These are phyloP conservation scores for Bromus sterilis DNA, from an alignment of 176 grass and related monocot species.

Conservation along the genomic window DNA sequence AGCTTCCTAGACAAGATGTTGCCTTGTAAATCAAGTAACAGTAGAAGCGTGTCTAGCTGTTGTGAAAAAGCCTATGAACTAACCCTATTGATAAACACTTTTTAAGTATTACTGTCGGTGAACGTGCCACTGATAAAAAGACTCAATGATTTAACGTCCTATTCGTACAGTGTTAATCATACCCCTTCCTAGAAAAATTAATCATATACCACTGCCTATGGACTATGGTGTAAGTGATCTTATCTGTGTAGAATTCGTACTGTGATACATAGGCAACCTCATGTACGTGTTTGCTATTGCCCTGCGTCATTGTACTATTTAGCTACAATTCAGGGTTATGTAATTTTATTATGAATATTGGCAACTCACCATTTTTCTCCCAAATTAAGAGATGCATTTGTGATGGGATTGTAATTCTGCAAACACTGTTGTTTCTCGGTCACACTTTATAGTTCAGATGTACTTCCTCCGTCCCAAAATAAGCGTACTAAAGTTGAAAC, in stretches of 20 bases:
- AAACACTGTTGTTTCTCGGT: neutral
- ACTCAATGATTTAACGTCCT: neutral
- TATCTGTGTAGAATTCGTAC: neutral
- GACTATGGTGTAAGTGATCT: neutral
- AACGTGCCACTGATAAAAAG: neutral
- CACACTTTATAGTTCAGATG: neutral
- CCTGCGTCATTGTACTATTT: neutral
- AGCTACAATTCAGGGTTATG: neutral
- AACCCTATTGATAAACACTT: conserved; percentile 11
- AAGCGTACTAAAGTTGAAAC: no score
- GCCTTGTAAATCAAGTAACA: conserved; percentile 29
- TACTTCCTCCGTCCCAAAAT: no score
- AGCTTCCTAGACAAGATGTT: conserved; percentile 20
- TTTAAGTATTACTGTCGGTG: neutral
- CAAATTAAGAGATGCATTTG: neutral
- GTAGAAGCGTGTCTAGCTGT: conserved; percentile 2
- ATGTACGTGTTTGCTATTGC: neutral
- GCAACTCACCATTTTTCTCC: neutral
- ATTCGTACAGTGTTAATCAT: neutral
- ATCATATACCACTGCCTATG: neutral
- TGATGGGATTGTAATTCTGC: neutral
- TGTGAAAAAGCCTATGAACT: conserved; percentile 9
- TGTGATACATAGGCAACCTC: neutral
- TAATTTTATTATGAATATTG: conserved; percentile 2
- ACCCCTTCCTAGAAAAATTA: neutral